Evolutionary conservation across 441 rosid genomes (phyloP).

Genomic region (Daphne laureola): DNA sequence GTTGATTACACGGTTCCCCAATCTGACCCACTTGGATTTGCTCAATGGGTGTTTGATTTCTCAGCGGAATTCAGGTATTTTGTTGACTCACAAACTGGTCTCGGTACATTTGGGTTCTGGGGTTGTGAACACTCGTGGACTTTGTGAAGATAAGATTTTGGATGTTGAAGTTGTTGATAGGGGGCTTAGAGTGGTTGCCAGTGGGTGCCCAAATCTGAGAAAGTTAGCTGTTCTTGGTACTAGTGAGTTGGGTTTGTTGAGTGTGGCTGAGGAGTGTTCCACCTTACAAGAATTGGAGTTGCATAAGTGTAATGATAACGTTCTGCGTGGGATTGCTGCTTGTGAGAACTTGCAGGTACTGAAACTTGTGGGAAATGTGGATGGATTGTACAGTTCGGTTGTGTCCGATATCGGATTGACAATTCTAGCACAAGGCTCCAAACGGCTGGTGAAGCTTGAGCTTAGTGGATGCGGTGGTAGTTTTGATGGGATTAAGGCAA

Average conservation of each 20-base stretch:
- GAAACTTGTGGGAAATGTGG: conserved; percentile 44
- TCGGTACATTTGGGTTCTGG: conserved; percentile 32
- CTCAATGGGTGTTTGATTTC: conserved; percentile 36
- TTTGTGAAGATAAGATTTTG: conserved; percentile 37
- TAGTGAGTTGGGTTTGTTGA: conserved; percentile 43
- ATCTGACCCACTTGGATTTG: conserved; percentile 55
- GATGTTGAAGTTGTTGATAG: conserved; percentile 36
- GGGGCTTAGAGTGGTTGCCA: conserved; percentile 38
- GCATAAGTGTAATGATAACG: conserved; percentile 49
- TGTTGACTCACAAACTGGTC: conserved; percentile 32
- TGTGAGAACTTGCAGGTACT: conserved; percentile 51
- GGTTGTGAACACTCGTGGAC: conserved; percentile 25
- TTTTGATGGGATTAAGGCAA: conserved; percentile 63
- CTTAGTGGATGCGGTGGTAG: conserved; percentile 65
- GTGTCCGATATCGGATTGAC: conserved; percentile 68
- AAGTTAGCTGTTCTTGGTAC: conserved; percentile 48
- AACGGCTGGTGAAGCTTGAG: conserved; percentile 56
- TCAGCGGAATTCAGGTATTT: conserved; percentile 31
- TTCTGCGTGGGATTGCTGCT: conserved; percentile 56
- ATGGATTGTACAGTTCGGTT: conserved; percentile 39
- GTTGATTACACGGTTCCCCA: conserved; percentile 46
- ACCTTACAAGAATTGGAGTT: conserved; percentile 55
- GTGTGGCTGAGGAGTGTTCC: conserved; percentile 47
- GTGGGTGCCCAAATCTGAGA: conserved; percentile 49
- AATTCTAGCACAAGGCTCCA: conserved; percentile 65